These are phyloP conservation scores for Populus hybrid DNA, from an alignment of 441 rosid genomes.

Conservation along the genomic window DNA sequence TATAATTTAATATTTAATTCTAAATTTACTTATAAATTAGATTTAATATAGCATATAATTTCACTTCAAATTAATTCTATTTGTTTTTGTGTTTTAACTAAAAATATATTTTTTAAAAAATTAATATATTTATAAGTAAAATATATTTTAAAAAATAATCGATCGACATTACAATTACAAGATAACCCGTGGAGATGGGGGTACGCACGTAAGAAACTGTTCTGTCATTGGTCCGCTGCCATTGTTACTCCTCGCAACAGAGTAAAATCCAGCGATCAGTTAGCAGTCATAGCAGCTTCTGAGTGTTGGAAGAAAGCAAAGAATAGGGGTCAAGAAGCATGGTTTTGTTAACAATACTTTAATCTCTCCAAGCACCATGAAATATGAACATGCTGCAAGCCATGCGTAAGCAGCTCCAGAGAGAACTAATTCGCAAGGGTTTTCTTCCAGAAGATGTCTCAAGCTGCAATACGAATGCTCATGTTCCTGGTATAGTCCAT, in stretches of 20 bases:
- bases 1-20: no score
- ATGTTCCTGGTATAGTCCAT: conserved; percentile 66
- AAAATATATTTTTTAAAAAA: no score
- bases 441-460: conserved; percentile 59
- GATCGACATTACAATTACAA: conserved; percentile 87
- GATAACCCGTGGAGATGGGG: conserved; percentile 82
- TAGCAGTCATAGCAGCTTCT: conserved; percentile 85
- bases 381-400: conserved; percentile 57
- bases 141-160: neutral
- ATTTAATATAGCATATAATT: no score
- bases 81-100: no score
- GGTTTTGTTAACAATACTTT: conserved; percentile 71
- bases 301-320: conserved; percentile 90
- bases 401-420: conserved; percentile 84
- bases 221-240: conserved; percentile 70
- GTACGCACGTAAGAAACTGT: conserved; percentile 69
- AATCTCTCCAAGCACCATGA: conserved; percentile 61
- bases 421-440: conserved; percentile 63
- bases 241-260: conserved; percentile 63
- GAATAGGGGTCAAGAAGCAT: conserved; percentile 46
- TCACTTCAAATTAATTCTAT: accelerated
- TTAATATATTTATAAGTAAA: no score
- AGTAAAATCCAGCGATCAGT: conserved; percentile 68
- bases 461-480: conserved; percentile 65
- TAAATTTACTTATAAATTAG: no score